Evolutionary conservation across 2,329 filamentous ascomycete species (phyloP), one percentile per base, ranked within the genome.

Genomic region (Raffaelea albimanens): DNA sequence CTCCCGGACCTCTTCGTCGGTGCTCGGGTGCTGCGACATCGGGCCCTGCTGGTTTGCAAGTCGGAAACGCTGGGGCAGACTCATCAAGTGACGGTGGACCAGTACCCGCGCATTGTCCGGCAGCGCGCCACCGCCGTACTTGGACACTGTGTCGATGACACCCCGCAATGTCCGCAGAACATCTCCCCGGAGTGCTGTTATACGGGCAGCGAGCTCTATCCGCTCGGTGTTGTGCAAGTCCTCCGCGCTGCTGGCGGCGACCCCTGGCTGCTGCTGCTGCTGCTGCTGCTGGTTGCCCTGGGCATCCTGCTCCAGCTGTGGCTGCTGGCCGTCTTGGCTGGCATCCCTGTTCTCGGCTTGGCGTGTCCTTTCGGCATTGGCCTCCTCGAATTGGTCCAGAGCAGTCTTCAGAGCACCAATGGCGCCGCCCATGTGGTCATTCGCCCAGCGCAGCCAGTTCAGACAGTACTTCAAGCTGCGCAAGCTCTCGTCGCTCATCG

Each of bases 401-500:
- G 88, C 79, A 22, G 76, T 72, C 58, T 85, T 88, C 3, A 97
- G 67, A 3, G 83, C 82, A 16, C 76, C 70, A 53, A 95, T 86
- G 0, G 88, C 77, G 43, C 81, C 80, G 42, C 83, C 81, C 48
- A 97, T 81, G 60, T 88, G 86, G 7, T 80, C 81, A 52, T 95
- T 95, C 2, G 87, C 87, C 75, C 83, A 85, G 22, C 82, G 78
- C 42, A 97, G 70, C 74, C 89, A 86, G 21, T 76, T 76, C 2
- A 97, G 69, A 53, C 90, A 96, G 57, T 88, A 91, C 57, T 87
- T 88, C 39, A 98, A 69, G 52, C 85, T 93, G 45, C 82, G 79
- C 9, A 96, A 69, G 20, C 87, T 95, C 58, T 93, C 85, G 18
- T 94, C 85, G 58, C 85, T 94, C 76, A 98, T 88, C 1, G 93